Evolutionary conservation across 2,329 filamentous ascomycete species (phyloP).

Genomic region (Pseudogymnoascus sp.): DNA sequence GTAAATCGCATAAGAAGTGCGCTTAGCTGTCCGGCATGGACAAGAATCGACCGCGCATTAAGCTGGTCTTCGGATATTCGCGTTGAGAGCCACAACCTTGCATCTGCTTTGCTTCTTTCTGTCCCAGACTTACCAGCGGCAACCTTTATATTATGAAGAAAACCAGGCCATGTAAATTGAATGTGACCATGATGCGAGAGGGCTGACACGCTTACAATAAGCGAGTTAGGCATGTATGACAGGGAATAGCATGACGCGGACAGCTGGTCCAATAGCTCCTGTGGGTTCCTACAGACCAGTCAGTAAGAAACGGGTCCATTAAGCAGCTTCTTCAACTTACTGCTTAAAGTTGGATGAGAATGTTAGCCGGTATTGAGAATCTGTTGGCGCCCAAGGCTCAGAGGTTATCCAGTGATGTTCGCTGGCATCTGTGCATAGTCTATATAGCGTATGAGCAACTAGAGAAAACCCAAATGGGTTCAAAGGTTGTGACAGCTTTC

Average conservation of each 20-base stretch:
- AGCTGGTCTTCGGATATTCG: conserved; percentile 12
- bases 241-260: conserved; percentile 13
- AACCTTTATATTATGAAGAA: conserved; percentile 15
- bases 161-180: conserved; percentile 16
- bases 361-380: conserved; percentile 12
- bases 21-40: conserved; percentile 14
- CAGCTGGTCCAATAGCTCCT: conserved; percentile 13
- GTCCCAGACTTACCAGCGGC: conserved; percentile 15
- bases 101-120: conserved; percentile 12
- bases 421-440: conserved; percentile 13
- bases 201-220: conserved; percentile 15
- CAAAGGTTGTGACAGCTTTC: conserved; percentile 13
- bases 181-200: conserved; percentile 15
- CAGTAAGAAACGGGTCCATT: neutral
- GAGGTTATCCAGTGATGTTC: conserved; percentile 13
- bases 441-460: conserved; percentile 14
- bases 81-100: conserved; percentile 12
- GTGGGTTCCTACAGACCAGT: conserved; percentile 12
- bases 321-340: conserved; percentile 2
- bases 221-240: conserved; percentile 14
- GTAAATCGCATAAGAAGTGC: conserved; percentile 14
- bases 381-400: conserved; percentile 8
- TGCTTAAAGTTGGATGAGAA: conserved; percentile 14
- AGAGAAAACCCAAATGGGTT: conserved; percentile 14
- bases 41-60: conserved; percentile 13